phyloP scores from a whole-genome alignment of 1,284 basidiomycete genomes.

The Cutaneotrichosporon cavernicola region DNA sequence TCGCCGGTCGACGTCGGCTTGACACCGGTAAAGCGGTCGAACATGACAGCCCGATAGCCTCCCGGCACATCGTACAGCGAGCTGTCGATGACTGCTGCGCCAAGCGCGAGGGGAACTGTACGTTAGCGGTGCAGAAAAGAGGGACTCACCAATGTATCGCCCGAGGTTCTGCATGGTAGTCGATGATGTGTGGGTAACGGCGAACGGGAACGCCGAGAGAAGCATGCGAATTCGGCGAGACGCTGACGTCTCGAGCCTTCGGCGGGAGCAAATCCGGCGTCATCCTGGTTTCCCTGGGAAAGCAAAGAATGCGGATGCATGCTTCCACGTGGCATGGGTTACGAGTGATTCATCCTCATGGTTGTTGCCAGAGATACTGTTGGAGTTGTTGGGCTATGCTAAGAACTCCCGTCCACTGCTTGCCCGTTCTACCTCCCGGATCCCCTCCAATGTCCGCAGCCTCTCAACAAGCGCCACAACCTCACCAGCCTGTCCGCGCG shows the following conservation, averaged over 20 bases:
- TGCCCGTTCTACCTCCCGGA: not conserved
- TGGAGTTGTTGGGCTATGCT: not conserved
- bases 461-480: conserved; percentile 44
- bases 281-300: not conserved
- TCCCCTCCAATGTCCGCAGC: conserved; percentile 8
- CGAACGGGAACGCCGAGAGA: not conserved
- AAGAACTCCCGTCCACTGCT: conserved; percentile 2
- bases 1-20: conserved; percentile 78
- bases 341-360: not conserved
- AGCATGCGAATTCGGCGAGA: conserved; percentile 11
- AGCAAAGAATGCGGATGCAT: not conserved
- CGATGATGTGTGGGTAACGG: not conserved
- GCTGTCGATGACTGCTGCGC: conserved; percentile 65
- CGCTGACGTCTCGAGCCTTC: conserved; percentile 15
- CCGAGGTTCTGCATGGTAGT: conserved; percentile 36
- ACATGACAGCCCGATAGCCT: conserved; percentile 95
- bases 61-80: conserved; percentile 87
- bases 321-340: not conserved
- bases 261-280: conserved; percentile 15
- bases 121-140: conserved; percentile 1
- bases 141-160: conserved; percentile 32
- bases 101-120: conserved; percentile 73
- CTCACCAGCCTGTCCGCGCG: conserved; percentile 76
- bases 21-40: conserved; percentile 95
- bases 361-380: not conserved